Percentiles rank a stretch among this genome's conserved stretches.
Conservation (phyloP, 148 eudicot genomes). For the Selenicereus undatus region DNA sequence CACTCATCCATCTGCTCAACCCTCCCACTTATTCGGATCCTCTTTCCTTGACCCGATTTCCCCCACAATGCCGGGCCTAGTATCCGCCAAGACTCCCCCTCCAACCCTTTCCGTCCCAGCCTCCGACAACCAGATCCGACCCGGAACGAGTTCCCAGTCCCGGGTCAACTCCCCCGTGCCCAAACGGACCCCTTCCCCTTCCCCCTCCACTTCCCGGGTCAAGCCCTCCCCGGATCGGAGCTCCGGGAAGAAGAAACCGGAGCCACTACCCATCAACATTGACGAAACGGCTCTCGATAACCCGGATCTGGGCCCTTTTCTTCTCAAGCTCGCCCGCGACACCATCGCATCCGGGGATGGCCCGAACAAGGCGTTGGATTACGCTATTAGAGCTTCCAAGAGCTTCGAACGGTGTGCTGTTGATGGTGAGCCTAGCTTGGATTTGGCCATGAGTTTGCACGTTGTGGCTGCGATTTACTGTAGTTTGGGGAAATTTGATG, state of each 20-base stretch:
- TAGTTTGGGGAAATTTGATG: constrained; percentile 76
- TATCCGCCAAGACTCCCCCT: constrained; percentile 79
- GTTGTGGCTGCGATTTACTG: constrained; percentile 93
- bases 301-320: constrained; percentile 96
- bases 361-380: constrained; percentile 75
- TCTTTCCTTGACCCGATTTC: constrained; percentile 20
- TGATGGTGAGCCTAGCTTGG: constrained; percentile 74
- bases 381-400: constrained; percentile 72
- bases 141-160: constrained; percentile 32
- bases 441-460: constrained; percentile 83
- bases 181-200: constrained; percentile 65
- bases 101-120: constrained; percentile 46
- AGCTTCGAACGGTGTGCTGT: constrained; percentile 71
- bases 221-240: constrained; percentile 83
- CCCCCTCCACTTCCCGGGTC: constrained; percentile 79
- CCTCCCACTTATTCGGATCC: not conserved
- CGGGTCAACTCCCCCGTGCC: constrained; percentile 42
- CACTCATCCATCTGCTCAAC: not conserved
- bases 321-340: constrained; percentile 74
- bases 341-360: constrained; percentile 90
- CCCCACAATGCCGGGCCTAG: constrained; percentile 76
- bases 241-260: constrained; percentile 58
- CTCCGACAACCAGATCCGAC: constrained; percentile 46
- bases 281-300: constrained; percentile 81
- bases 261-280: constrained; percentile 22